These are phyloP conservation scores for Breynia disticha DNA, from an alignment of 441 rosid species.

Conservation along the genomic window DNA sequence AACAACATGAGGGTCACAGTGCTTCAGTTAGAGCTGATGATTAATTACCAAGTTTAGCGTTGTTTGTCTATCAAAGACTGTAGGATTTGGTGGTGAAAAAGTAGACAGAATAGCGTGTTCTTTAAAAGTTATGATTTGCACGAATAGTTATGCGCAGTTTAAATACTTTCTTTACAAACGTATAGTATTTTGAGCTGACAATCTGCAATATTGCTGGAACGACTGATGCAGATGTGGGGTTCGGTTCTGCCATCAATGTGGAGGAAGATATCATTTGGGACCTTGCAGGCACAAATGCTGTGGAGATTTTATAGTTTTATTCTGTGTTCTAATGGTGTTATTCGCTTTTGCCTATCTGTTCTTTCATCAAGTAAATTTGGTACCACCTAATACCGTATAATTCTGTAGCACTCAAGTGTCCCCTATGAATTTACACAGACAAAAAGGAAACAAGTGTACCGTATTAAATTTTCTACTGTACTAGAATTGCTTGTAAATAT, in stretches of 20 bases:
- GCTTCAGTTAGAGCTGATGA: too few relatives aligned
- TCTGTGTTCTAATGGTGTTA: background rate
- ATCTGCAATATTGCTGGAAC: background rate
- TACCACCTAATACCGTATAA: background rate
- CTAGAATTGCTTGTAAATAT: too few relatives aligned
- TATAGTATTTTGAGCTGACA: background rate
- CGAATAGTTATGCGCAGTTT: background rate
- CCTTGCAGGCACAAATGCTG: slow-evolving; percentile 1
- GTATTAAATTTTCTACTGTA: background rate
- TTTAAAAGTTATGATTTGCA: background rate
- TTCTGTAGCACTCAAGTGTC: too few relatives aligned
- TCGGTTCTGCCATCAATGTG: slow-evolving; percentile 23
- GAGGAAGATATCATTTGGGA: slow-evolving; percentile 9
- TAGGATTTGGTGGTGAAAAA: too few relatives aligned
- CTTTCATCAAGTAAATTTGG: background rate
- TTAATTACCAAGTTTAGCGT: too few relatives aligned
- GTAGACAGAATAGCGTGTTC: too few relatives aligned
- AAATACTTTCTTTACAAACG: background rate
- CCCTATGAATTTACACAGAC: background rate
- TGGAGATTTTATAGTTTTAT: background rate
- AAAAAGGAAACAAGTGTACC: too few relatives aligned
- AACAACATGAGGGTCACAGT: too few relatives aligned
- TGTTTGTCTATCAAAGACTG: too few relatives aligned
- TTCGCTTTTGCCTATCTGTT: background rate
- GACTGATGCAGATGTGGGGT: slow-evolving; percentile 19